These are phyloP conservation scores for Phylloporus sp. DNA, from an alignment of 768 basidiomycete genomes.

Conservation along the genomic window DNA sequence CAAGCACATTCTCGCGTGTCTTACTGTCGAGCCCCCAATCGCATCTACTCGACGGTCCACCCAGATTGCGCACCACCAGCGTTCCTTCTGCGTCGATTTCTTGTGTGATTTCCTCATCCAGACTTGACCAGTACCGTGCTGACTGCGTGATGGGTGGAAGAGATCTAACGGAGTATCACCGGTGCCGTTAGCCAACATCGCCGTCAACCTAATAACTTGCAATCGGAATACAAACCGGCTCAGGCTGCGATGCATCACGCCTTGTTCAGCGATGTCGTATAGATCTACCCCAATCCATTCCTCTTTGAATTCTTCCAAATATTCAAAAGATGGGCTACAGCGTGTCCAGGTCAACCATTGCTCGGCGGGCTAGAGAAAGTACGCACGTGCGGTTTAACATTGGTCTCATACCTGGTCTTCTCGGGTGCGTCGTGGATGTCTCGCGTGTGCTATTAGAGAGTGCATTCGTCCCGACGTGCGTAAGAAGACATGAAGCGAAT, in stretches of 20 bases:
- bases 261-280: slow-evolving; percentile 6
- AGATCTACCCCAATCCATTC: not conserved
- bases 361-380: not conserved
- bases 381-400: slow-evolving; percentile 4
- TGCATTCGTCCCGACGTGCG: not conserved
- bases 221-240: slow-evolving; percentile 6
- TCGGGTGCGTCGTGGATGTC: not conserved
- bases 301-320: not conserved
- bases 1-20: not conserved
- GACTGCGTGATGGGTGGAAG: not conserved
- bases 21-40: not conserved
- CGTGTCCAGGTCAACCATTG: not conserved
- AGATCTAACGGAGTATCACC: not conserved
- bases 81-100: not conserved
- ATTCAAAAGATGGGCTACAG: slow-evolving; percentile 6
- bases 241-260: not conserved
- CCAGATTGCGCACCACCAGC: not conserved
- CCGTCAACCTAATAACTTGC: not conserved
- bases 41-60: not conserved
- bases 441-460: not conserved
- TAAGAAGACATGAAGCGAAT: not conserved
- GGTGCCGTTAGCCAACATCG: not conserved
- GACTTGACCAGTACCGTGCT: not conserved
- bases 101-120: not conserved
- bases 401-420: not conserved